A percentile compares a stretch with the other conserved stretches of the same genome.
phyloP scores from a whole-genome alignment of 345 rosid genomes.

The Eucalyptus curtisii region DNA sequence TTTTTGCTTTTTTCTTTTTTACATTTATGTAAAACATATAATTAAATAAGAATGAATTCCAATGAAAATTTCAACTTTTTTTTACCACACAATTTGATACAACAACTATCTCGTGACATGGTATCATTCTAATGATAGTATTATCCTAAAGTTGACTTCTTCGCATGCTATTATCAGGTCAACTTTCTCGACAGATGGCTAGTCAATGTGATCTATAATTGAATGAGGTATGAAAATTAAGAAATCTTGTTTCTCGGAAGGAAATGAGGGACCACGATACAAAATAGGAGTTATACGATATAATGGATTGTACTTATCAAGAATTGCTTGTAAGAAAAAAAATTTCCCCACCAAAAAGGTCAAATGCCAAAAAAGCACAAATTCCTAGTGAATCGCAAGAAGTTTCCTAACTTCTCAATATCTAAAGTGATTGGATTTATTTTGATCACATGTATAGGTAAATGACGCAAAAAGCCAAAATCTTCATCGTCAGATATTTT shows the following conservation, averaged over 20 bases:
- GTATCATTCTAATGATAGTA: background rate
- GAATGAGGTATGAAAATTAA: background rate
- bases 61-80: background rate
- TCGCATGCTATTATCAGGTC: background rate
- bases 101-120: fast-evolving
- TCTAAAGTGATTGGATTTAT: background rate
- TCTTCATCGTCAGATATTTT: background rate
- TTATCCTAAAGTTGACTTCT: too few relatives aligned
- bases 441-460: background rate
- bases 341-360: background rate
- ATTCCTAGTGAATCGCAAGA: background rate
- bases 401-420: background rate
- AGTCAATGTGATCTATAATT: background rate
- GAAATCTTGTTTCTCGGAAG: background rate
- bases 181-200: fast-evolving
- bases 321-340: background rate
- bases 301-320: background rate
- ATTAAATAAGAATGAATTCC: background rate
- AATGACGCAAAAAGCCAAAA: background rate
- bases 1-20: background rate
- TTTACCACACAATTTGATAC: background rate
- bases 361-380: background rate
- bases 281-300: background rate
- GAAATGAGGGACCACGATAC: background rate
- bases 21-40: background rate